Base-by-base conservation (phyloP, 1,284 basidiomycete species). In the Ustilago crameri region DNA sequence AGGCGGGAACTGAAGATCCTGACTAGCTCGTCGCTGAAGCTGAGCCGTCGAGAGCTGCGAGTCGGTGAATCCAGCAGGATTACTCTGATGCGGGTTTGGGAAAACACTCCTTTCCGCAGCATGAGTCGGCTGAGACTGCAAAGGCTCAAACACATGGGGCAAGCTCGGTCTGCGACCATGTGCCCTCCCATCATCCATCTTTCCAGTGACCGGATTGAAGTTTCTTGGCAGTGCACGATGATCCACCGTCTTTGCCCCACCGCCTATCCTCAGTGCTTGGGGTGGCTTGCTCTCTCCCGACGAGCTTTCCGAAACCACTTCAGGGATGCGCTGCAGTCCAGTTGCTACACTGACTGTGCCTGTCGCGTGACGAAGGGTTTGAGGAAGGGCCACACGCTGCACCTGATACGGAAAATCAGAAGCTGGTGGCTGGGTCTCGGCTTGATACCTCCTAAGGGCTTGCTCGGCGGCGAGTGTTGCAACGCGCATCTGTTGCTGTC, bases 131-230 rank as follows among this genome's bases (percentile, higher is more conserved):
- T 50, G 37, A 34, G 38, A 18, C 37, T 54, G 48, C 7, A 48
- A 46, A 5, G 62, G 46, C 27, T 50, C 53, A 18, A 74, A 74
- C 14, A 71, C 54, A 41, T 55, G 66, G 1, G 63, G 59, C 24
- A 72, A 32, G 30, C 55, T 52, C 3, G 69, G 69, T 44, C 69
- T 56, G n/a, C 57, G 38, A 17, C 40, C 26, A 2, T 45, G 46
- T 15, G 40, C 40, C 42, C 24, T 54, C 9, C 34, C 2, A 8
- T 26, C 48, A 20, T 55, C 43, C 40, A 49, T 67, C 15, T 54
- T 58, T 14, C 60, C 65, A 7, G 67, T 76, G 1, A 66, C 52
- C 8, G 71, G 66, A 30, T 76, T 58, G 23, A 67, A 64, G 32
- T 64, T 61, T n/a, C 70, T 40, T 20, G 66, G 55, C 23, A 69